Percentiles rank a stretch among this genome's conserved stretches.
phyloP scores from a whole-genome alignment of 257 asterid genomes.

The Solanum peruvianum region DNA sequence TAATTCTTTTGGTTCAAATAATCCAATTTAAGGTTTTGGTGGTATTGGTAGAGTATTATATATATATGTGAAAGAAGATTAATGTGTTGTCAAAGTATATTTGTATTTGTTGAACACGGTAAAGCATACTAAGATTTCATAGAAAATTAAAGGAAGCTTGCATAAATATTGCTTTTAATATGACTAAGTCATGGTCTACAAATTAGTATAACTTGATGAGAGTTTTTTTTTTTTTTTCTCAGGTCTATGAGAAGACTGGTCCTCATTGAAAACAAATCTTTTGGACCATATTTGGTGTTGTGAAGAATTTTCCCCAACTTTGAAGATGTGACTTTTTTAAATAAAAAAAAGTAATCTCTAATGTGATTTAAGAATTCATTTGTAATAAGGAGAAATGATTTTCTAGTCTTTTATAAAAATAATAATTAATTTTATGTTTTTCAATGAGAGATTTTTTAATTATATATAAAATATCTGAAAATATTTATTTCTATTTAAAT shows the following conservation, averaged over 20 bases:
- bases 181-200: constrained; percentile 15
- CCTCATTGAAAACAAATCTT: constrained; percentile 32
- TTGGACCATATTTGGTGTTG: constrained; percentile 12
- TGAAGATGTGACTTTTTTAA: constrained; percentile 15
- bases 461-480: background rate
- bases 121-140: background rate
- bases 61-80: background rate
- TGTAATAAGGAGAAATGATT: background rate
- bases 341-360: background rate
- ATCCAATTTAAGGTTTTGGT: background rate
- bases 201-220: background rate
- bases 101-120: constrained; percentile 33
- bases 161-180: background rate
- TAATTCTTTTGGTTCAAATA: background rate
- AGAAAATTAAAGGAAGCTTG: constrained; percentile 3
- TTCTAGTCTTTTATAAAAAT: background rate
- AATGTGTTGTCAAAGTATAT: constrained; percentile 33
- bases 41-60: background rate
- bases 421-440: background rate
- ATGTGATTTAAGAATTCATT: background rate
- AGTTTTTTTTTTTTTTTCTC: background rate
- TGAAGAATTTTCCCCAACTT: constrained; percentile 25
- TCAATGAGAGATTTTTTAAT: background rate
- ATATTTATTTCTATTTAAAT: background rate
- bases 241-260: constrained; percentile 56